These are phyloP conservation scores for Platanthera guangdongensis DNA, from an alignment of 106 monocot species.

Conservation along the genomic window DNA sequence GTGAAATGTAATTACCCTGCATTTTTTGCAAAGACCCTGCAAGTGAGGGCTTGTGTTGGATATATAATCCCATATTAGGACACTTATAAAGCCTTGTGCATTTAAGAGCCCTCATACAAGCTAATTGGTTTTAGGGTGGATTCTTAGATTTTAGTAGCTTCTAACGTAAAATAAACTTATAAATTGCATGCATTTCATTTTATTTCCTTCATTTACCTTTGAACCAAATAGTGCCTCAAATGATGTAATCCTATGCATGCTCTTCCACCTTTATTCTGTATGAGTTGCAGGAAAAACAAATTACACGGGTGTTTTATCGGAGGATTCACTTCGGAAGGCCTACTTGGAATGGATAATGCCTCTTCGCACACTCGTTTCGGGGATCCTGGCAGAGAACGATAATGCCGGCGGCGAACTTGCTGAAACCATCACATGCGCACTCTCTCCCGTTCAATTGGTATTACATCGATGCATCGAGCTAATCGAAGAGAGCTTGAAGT, in stretches of 20 bases:
- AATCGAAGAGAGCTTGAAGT: constrained; percentile 50
- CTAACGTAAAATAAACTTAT: too few relatives aligned
- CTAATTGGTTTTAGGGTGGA: too few relatives aligned
- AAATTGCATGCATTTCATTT: too few relatives aligned
- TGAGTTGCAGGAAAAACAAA: constrained; percentile 46
- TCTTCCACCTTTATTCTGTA: background rate
- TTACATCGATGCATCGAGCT: constrained; percentile 83
- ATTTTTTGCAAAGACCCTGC: too few relatives aligned
- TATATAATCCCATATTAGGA: too few relatives aligned
- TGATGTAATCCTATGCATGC: background rate
- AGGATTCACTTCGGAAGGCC: constrained; percentile 38
- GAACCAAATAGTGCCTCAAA: background rate
- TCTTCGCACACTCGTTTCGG: constrained; percentile 44
- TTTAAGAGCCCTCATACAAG: too few relatives aligned
- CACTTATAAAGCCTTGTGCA: too few relatives aligned
- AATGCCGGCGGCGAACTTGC: constrained; percentile 27
- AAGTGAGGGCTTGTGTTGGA: too few relatives aligned
- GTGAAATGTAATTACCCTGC: too few relatives aligned
- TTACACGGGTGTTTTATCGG: constrained; percentile 28
- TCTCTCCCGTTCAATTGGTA: constrained; percentile 75
- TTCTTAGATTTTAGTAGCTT: too few relatives aligned
- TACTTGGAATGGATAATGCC: constrained; percentile 87
- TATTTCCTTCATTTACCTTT: too few relatives aligned
- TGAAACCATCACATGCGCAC: constrained; percentile 34
- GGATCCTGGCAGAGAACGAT: constrained; percentile 44